Base-by-base conservation (phyloP, 306 rosid genomes). In the Nissolia schottii region DNA sequence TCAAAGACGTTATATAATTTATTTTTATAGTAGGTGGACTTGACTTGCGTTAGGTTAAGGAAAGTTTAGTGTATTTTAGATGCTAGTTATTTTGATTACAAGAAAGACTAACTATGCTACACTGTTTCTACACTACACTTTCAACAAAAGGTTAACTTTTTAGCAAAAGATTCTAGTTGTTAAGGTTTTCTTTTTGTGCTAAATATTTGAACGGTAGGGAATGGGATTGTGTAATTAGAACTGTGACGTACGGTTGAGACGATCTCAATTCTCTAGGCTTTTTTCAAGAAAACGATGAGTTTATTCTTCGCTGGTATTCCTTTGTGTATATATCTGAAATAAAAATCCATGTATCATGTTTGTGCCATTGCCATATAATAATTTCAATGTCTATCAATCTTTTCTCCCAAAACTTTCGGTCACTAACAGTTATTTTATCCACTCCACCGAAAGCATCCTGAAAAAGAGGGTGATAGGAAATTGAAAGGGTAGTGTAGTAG, bases 401-500 rank as follows among this genome's bases (percentile, higher is more conserved):
- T 18, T 48, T 66, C 14, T 50, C 57, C 23, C 15, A 13, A 19
- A 9, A 19, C 20, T 38, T 45, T 64, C 25, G 75, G 69, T 57
- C 38, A 7, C 32, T 24, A 51, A 18, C 14, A 32, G 16, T 29
- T 20, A 45, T 45, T 13, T 31, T 14, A 61, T 71, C 38, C 3
- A 27, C 32, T 50, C 32, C 54, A 63, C 77, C 55, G 62, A 82
- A 77, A 74, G 80, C 19, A 8, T 62, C 19, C 0, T 27, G 16
- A 45, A 16, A 71, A 73, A 50, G 64, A 59, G 68, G 66, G 18
- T 7, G 63, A 56, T 43, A 0, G 3, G 12, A 65, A 56, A 67
- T 57, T 55, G 68, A 29, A 76, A 56, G 49, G 41, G 23, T n/a
- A n/a, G n/a, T n/a, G 41, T n/a, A 34, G n/a, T 35, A 24, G 29